Conservation (phyloP, 192 early-diverging fungal species). For the Fimicolochytrium jonesii region DNA sequence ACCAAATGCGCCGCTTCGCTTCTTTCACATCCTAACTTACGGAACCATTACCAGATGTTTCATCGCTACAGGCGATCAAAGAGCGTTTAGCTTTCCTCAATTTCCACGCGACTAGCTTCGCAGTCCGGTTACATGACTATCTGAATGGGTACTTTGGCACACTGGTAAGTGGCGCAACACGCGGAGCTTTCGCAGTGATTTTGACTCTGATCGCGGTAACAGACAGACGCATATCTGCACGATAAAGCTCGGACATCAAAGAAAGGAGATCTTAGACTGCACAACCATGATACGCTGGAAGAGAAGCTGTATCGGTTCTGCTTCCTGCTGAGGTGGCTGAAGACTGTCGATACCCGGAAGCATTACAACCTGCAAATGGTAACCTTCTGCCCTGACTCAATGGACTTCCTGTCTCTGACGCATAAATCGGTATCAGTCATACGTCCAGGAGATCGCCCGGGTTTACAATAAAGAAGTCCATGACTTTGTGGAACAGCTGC, state of each 20-base stretch:
- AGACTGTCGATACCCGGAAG: conserved; percentile 48
- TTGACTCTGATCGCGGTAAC: too few relatives aligned
- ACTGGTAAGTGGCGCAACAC: too few relatives aligned
- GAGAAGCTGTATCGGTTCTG: conserved; percentile 39
- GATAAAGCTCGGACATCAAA: conserved; percentile 31
- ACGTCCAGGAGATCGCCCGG: conserved; percentile 34
- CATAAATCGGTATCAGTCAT: conserved; percentile 18
- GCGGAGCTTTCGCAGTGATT: background rate
- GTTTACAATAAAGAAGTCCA: conserved; percentile 40
- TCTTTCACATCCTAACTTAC: background rate
- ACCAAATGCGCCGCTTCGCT: conserved; percentile 11
- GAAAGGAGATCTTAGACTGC: conserved; percentile 26
- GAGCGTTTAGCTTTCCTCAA: conserved; percentile 39
- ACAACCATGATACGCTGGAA: conserved; percentile 45
- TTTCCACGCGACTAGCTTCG: conserved; percentile 43
- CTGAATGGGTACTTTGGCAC: conserved; percentile 21
- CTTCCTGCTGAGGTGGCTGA: conserved; percentile 48
- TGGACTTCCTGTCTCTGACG: background rate
- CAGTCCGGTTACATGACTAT: conserved; percentile 37
- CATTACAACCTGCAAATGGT: conserved; percentile 55
- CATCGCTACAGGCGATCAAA: conserved; percentile 34
- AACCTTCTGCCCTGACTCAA: background rate
- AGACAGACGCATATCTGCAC: conserved; percentile 38
- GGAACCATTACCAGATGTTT: conserved; percentile 14
- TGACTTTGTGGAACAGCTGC: conserved; percentile 41